A percentile compares a stretch with the other conserved stretches of the same genome.
phyloP scores from a whole-genome alignment of 2,329 filamentous ascomycete genomes.

The Colletotrichum sp. region DNA sequence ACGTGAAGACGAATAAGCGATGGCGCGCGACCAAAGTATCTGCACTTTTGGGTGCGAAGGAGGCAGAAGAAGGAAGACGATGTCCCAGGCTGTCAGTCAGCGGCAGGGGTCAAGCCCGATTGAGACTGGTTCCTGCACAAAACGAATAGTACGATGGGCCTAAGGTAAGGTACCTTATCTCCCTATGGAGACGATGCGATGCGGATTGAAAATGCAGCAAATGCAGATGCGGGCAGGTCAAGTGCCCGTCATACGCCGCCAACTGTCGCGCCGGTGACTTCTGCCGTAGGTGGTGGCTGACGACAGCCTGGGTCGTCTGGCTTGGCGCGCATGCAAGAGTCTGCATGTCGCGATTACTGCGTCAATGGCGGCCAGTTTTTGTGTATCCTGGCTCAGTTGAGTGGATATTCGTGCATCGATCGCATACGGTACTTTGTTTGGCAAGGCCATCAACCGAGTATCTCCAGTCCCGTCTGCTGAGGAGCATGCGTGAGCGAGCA shows the following conservation, averaged over 20 bases:
- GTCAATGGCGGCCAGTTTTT: background rate
- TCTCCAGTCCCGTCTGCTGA: background rate
- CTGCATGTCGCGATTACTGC: background rate
- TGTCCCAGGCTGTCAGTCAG: background rate
- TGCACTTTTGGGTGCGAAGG: background rate
- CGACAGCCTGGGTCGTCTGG: background rate
- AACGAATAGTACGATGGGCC: constrained; percentile 13
- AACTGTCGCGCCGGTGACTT: background rate
- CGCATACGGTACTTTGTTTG: background rate
- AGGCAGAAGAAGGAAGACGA: background rate
- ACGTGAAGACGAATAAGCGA: background rate
- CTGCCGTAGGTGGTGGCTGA: constrained; percentile 11
- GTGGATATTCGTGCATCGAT: background rate
- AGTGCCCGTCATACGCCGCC: background rate
- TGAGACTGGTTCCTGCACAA: constrained; percentile 15
- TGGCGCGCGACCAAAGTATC: background rate
- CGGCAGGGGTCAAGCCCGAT: constrained; percentile 11
- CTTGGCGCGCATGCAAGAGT: background rate
- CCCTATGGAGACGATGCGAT: background rate
- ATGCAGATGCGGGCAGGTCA: background rate
- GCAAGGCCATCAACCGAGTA: background rate
- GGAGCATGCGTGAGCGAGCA: background rate
- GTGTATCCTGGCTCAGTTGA: background rate
- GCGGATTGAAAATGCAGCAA: background rate
- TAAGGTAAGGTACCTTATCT: constrained; percentile 18